Percentiles rank a stretch among this genome's conserved stretches.
phyloP scores from a whole-genome alignment of 495 filamentous ascomycete species.

The Penicillium coffeae region DNA sequence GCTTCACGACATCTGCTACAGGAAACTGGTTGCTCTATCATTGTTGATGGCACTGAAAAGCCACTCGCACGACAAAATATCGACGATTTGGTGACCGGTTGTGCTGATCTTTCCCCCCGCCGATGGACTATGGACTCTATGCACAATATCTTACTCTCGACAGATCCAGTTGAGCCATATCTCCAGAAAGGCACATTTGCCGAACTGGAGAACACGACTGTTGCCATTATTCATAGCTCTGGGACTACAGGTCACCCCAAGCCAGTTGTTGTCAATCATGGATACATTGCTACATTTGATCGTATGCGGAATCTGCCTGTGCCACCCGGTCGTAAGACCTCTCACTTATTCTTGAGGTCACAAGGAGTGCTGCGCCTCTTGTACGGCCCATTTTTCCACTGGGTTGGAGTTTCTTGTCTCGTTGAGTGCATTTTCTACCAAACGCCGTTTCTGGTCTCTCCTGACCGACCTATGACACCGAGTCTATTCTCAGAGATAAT shows the following conservation, averaged over 20 bases:
- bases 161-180: slow-evolving; percentile 1
- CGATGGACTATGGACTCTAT: not conserved
- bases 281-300: slow-evolving; percentile 3
- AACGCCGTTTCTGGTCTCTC: slow-evolving; percentile 9
- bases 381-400: slow-evolving; percentile 17
- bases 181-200: slow-evolving; percentile 24
- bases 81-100: not conserved
- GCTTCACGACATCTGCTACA: slow-evolving; percentile 27
- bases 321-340: not conserved
- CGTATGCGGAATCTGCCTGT: not conserved
- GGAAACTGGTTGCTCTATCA: slow-evolving; percentile 12
- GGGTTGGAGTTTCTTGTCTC: slow-evolving; percentile 10
- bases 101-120: not conserved
- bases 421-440: slow-evolving; percentile 13
- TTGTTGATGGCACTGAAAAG: slow-evolving; percentile 14
- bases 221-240: too few relatives aligned
- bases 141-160: not conserved
- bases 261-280: too few relatives aligned
- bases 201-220: slow-evolving; percentile 24
- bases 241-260: too few relatives aligned
- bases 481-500: slow-evolving; percentile 6
- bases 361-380: slow-evolving; percentile 2
- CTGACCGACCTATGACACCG: slow-evolving; percentile 12
- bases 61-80: not conserved
- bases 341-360: not conserved